phyloP scores from a whole-genome alignment of 2,329 filamentous ascomycete genomes.

The Cytospora mali region DNA sequence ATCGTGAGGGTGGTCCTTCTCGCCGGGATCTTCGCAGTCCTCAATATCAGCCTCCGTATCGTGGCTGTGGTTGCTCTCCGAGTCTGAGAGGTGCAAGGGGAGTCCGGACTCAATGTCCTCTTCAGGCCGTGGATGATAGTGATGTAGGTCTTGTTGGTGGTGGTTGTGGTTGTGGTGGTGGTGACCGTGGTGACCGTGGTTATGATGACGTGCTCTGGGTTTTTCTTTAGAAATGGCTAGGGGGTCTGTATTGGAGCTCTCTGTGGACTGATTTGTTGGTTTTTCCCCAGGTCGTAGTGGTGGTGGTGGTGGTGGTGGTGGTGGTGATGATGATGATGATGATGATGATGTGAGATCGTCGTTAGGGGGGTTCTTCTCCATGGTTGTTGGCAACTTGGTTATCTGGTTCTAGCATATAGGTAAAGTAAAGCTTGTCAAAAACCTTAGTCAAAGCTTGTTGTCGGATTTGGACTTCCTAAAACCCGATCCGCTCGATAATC shows the following conservation, averaged over 20 bases:
- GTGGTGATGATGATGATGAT: too few species aligned
- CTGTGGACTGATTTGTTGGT: neutral
- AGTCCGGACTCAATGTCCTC: constrained; percentile 17
- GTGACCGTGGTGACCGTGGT: neutral
- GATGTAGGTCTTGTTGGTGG: constrained; percentile 1
- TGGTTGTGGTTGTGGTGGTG: neutral
- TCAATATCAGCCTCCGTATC: constrained; percentile 5
- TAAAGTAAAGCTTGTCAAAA: too few species aligned
- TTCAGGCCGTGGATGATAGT: constrained; percentile 21
- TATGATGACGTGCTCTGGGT: neutral
- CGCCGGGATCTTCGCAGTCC: constrained; percentile 21
- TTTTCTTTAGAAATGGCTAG: neutral
- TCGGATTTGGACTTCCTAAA: too few species aligned
- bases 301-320: neutral
- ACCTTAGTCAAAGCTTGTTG: too few species aligned
- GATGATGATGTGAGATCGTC: too few species aligned
- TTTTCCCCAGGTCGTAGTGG: neutral
- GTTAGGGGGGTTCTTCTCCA: constrained; percentile 1
- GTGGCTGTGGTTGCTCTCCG: constrained; percentile 16
- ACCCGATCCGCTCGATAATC: too few species aligned
- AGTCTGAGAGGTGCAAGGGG: constrained; percentile 13
- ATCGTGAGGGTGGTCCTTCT: constrained; percentile 32
- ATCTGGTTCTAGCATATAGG: too few species aligned
- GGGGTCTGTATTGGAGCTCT: neutral
- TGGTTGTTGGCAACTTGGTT: too few species aligned